phyloP scores from a whole-genome alignment of 371 early-diverging fungal species.

The Mortierella sp. region DNA sequence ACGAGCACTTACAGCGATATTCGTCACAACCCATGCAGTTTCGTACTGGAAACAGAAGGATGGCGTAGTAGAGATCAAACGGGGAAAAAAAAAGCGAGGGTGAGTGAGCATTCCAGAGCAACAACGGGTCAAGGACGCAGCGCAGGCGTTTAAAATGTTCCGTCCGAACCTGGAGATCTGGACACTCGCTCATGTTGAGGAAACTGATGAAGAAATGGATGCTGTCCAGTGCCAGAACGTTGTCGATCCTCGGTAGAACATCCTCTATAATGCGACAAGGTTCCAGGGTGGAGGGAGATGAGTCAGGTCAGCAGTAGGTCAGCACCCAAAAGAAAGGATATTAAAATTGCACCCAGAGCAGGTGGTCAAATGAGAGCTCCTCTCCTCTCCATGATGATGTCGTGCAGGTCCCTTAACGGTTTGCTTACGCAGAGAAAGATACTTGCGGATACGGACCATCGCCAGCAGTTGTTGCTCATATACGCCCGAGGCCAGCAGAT shows the following conservation, averaged over 20 bases:
- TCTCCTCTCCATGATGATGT: background rate
- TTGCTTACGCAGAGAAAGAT: conserved; percentile 46
- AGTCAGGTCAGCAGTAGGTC: background rate
- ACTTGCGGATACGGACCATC: conserved; percentile 54
- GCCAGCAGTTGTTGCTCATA: conserved; percentile 45
- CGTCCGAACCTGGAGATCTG: conserved; percentile 43
- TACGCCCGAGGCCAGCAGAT: conserved; percentile 44
- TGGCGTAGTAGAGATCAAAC: background rate
- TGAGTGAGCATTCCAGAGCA: conserved; percentile 5
- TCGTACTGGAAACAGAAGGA: conserved; percentile 60
- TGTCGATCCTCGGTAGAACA: conserved; percentile 49
- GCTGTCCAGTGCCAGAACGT: conserved; percentile 47
- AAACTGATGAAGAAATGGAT: conserved; percentile 39
- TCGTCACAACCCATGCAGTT: conserved; percentile 70
- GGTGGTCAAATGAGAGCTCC: conserved; percentile 1
- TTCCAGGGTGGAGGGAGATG: background rate
- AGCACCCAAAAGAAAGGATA: background rate
- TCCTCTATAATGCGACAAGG: conserved; percentile 43
- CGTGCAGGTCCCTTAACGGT: background rate
- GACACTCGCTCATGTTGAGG: conserved; percentile 46
- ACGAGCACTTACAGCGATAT: conserved; percentile 63
- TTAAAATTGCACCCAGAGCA: background rate
- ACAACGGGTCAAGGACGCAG: background rate
- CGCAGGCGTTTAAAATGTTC: background rate
- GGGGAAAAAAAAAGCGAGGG: background rate